Base-by-base conservation (phyloP, 2,329 filamentous ascomycete species). In the Sclerotiophoma versabilis region DNA sequence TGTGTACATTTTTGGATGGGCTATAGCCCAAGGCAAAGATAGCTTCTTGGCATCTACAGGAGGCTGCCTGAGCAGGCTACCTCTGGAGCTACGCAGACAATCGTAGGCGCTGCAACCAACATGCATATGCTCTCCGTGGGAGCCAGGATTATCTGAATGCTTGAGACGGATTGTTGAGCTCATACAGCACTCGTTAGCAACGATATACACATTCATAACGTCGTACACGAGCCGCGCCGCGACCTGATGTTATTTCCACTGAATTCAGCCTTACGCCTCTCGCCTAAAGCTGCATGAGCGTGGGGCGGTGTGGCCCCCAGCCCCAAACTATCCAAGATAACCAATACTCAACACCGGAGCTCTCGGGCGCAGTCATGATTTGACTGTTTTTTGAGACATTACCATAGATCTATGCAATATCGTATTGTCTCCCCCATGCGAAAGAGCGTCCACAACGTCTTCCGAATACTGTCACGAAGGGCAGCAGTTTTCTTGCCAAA, bases 251-350 rank as follows among this genome's bases (percentile, higher is more conserved):
- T 37, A 39, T 45, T 49, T 33, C 39, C 10, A 33, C n/a, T 27
- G 44, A 17, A 17, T 29, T 54, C 51, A 49, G 45, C 51, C 38
- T 54, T 49, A 49, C 51, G 45, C 45, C 33, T 29, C 39, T 49
- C 39, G 39, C 33, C 17, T 44, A 20, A 22, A 26, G 26, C 20
- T 54, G 39, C 51, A 45, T 12, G 27, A 42, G 42, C 42, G 20
- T 33, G 27, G 49, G 36, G 34, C 22, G 6, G 14, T 33, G 8
- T 12, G 22, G 36, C 25, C 34, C 42, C 49, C 27, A 41, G 41
- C 34, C 34, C 14, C 33, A 15, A 29, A 33, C 30, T 33, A 27
- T 41, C 45, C 34, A 26, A 44, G 37, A 33, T 27, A 11, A 14
- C 33, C 38, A 39, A 42, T 19, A 5, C 17, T 30, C 22, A 37